Conservation (phyloP, 2,329 filamentous ascomycete species). For the Colletotrichum nymphaeae region DNA sequence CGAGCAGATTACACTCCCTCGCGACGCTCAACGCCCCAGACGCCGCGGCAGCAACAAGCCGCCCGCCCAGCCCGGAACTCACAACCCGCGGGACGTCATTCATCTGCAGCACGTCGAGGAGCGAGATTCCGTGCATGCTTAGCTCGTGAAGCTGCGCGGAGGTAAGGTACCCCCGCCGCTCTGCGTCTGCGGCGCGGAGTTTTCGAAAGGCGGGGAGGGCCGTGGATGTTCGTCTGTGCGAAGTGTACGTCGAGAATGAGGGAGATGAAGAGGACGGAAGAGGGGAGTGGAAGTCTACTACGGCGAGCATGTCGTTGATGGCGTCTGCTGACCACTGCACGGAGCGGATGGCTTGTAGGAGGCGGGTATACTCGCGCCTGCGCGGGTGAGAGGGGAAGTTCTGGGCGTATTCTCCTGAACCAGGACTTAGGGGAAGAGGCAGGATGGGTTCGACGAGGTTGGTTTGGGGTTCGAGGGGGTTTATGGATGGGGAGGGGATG, state of each 20-base stretch:
- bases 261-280: background rate
- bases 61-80: background rate
- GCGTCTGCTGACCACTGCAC: slow-evolving; percentile 16
- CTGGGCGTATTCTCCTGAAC: background rate
- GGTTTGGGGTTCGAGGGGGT: background rate
- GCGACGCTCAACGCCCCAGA: background rate
- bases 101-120: slow-evolving; percentile 17
- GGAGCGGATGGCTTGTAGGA: slow-evolving; percentile 25
- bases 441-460: slow-evolving; percentile 11
- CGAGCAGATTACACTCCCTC: slow-evolving; percentile 12
- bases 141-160: slow-evolving; percentile 14
- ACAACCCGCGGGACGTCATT: slow-evolving; percentile 18
- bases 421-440: background rate
- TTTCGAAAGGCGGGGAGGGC: slow-evolving; percentile 27
- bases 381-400: background rate
- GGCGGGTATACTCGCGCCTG: slow-evolving; percentile 2
- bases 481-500: slow-evolving; percentile 18
- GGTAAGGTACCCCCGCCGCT: slow-evolving; percentile 2
- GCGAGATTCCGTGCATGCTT: background rate
- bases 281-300: slow-evolving; percentile 7
- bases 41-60: slow-evolving; percentile 13
- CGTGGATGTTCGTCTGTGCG: background rate
- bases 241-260: background rate
- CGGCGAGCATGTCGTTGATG: slow-evolving; percentile 21
- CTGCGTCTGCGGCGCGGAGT: background rate